Evolutionary conservation across 1,284 basidiomycete species (phyloP), one percentile per base, ranked within the genome.

Genomic region (Sporisorium iseilematis-ciliati): DNA sequence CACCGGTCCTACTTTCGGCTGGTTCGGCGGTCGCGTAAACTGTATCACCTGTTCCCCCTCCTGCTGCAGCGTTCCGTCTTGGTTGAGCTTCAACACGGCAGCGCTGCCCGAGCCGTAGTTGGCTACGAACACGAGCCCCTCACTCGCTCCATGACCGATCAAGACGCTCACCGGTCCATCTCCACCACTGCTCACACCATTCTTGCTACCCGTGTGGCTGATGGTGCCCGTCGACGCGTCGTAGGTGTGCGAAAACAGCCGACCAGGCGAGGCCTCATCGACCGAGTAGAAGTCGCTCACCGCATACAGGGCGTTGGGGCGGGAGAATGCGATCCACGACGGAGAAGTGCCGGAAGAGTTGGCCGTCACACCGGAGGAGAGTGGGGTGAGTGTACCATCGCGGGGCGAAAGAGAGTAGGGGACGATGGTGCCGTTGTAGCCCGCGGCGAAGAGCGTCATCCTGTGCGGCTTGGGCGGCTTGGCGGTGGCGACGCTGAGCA

Each of bases 41-140:
- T 81, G 71, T 49, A 79, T 62, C 12, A 71, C 56, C 23, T 66
- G 5, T 4, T 18, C 26, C 5, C 57, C 50, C 48, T 63, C 40
- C 12, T 45, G 43, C 12, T 45, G 18, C 7, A 75, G 41, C n/a
- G 54, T 66, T 6, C 74, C 67, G 38, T 62, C 55, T 4, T 12
- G 1, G 16, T 64, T 16, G 50, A 80, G 55, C 3, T 33, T 6
- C 31, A 79, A 25, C 18, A 79, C 71, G 23, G 57, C 31, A 1
- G 65, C 66, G 4, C 65, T 21, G 14, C 77, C 79, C 0, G 58
- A 55, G 31, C 60, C 54, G 64, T 80, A 80, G 49, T 80, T 80
- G 7, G 79, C 79, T 4, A 75, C 68, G 29, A 76, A 76, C 2
- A 76, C 42, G 26, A 68, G 7, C 1, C 33, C 31, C 4, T 25